A percentile compares a stretch with the other conserved stretches of the same genome.
Conservation (phyloP, 73 alveolate species). For the Breviolum minutum region DNA sequence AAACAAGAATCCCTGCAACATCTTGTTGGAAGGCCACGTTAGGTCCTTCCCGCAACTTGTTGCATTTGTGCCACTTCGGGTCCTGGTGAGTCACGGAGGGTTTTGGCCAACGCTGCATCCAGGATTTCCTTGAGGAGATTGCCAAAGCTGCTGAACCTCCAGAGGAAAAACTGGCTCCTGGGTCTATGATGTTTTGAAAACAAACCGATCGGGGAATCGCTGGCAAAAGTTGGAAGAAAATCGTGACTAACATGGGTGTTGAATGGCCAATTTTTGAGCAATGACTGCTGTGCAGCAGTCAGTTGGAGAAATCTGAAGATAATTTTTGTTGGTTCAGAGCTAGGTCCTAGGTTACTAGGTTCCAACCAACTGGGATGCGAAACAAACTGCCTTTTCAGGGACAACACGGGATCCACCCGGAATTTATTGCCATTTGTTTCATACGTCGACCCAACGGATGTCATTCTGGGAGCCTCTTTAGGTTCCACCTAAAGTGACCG, state of each 20-base stretch:
- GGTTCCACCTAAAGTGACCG: too few species aligned
- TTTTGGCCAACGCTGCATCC: not conserved
- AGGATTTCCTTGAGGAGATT: constrained; percentile 20
- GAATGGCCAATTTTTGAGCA: not conserved
- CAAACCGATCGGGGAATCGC: not conserved
- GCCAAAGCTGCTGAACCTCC: constrained; percentile 5
- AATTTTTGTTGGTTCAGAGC: too few species aligned
- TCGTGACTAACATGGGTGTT: not conserved
- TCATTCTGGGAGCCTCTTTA: too few species aligned
- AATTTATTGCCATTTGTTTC: too few species aligned
- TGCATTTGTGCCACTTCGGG: not conserved
- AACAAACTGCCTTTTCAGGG: too few species aligned
- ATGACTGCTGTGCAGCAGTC: too few species aligned
- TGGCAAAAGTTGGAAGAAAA: not conserved
- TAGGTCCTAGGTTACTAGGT: too few species aligned
- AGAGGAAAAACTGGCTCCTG: not conserved
- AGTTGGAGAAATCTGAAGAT: too few species aligned
- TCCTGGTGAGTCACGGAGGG: not conserved
- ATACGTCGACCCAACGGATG: too few species aligned
- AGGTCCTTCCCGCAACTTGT: not conserved
- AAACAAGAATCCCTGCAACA: not conserved
- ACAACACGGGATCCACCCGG: too few species aligned
- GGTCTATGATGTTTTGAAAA: not conserved
- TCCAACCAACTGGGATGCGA: too few species aligned
- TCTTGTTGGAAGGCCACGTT: too few species aligned